A percentile compares a stretch with the other conserved stretches of the same genome.
Conservation (phyloP, 257 asterid genomes). For the Penstemon davidsonii region DNA sequence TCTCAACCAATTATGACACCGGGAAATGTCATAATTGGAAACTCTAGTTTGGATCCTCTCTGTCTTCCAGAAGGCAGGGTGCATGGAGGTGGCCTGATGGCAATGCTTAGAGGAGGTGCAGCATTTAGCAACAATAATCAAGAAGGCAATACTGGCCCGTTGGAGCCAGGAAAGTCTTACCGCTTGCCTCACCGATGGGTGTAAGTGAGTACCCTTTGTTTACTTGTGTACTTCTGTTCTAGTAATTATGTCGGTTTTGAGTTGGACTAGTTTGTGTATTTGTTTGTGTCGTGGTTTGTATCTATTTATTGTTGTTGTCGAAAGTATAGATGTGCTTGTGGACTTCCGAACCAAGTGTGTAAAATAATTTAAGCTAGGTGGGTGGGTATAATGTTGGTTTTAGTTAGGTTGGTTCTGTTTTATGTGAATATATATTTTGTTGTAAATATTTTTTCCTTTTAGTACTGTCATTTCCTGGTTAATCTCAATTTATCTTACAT, state of each 20-base stretch:
- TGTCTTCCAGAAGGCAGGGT: conserved; percentile 75
- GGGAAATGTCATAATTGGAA: conserved; percentile 14
- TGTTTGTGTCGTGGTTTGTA: background rate
- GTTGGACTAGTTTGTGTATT: background rate
- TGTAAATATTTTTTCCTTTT: background rate
- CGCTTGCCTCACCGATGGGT: conserved; percentile 29
- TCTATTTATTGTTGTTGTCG: background rate
- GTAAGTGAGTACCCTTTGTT: background rate
- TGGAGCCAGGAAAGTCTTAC: conserved; percentile 23
- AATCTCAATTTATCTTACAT: background rate
- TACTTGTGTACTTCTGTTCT: background rate
- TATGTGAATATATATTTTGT: conserved; percentile 12
- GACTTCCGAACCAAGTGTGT: background rate
- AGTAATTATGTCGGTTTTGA: conserved; percentile 2
- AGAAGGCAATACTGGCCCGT: conserved; percentile 18
- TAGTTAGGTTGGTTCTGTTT: conserved; percentile 17
- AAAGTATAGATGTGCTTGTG: conserved; percentile 1
- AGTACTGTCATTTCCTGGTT: background rate
- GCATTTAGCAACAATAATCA: conserved; percentile 4
- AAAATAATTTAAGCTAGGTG: background rate
- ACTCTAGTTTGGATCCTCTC: conserved; percentile 27
- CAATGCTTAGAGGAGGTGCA: conserved; percentile 50
- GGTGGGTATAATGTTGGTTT: background rate
- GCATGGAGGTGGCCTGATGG: conserved; percentile 73
- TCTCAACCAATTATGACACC: conserved; percentile 21